A percentile compares a stretch with the other conserved stretches of the same genome.
Evolutionary conservation across 2,329 filamentous ascomycete species (phyloP).

Genomic region (Ilyonectria sp.): DNA sequence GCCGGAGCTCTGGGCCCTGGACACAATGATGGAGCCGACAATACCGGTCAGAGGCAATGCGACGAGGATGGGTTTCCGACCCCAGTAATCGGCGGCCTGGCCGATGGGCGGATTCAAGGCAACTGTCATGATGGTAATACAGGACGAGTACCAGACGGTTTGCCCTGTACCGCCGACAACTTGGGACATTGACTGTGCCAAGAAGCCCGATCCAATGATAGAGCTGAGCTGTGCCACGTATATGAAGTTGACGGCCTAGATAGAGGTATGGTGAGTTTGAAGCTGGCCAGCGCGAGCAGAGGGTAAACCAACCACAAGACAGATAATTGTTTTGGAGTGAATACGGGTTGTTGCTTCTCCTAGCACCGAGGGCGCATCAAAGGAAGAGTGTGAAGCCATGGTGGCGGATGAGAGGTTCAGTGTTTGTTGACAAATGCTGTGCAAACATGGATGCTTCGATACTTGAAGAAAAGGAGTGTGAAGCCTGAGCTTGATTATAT

Average conservation of each 20-base stretch:
- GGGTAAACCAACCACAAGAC: conserved; percentile 13
- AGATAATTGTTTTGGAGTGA: conserved; percentile 10
- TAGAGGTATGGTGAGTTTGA: conserved; percentile 6
- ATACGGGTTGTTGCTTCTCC: conserved; percentile 6
- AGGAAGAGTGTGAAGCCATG: conserved; percentile 1
- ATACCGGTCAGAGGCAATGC: background rate
- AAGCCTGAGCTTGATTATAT: background rate
- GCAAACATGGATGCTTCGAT: background rate
- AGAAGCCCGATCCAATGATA: conserved; percentile 12
- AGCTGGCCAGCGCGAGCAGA: conserved; percentile 2
- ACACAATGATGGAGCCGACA: background rate
- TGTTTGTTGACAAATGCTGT: background rate
- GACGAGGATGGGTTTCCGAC: conserved; percentile 9
- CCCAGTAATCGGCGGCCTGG: conserved; percentile 15
- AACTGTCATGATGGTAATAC: conserved; percentile 9
- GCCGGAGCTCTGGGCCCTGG: background rate
- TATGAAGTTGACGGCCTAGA: conserved; percentile 16
- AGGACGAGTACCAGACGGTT: conserved; percentile 13
- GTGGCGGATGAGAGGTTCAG: background rate
- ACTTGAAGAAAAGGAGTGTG: background rate
- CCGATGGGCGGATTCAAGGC: conserved; percentile 4
- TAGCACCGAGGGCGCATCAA: conserved; percentile 3
- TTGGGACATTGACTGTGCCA: conserved; percentile 14
- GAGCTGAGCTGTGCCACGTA: conserved; percentile 13
- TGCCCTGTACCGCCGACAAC: conserved; percentile 14